phyloP scores from a whole-genome alignment of 345 rosid species.

The Combretum micranthum region DNA sequence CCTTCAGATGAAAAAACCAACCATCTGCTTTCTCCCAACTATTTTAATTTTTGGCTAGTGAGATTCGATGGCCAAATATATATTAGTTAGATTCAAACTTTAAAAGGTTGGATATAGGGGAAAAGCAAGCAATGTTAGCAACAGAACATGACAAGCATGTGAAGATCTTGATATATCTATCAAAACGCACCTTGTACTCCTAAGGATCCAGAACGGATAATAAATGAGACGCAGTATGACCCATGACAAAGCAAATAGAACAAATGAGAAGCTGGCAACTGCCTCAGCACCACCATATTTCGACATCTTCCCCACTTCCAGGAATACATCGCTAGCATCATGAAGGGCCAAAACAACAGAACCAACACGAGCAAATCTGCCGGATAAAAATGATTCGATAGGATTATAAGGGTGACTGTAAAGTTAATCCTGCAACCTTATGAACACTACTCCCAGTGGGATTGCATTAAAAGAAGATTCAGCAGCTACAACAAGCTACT shows the following conservation, averaged over 20 bases:
- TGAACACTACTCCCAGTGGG: no score
- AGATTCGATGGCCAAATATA: no score
- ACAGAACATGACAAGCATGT: not conserved
- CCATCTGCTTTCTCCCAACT: no score
- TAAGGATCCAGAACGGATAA: slow-evolving; percentile 91
- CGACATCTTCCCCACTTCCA: slow-evolving; percentile 95
- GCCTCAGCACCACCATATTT: slow-evolving; percentile 80
- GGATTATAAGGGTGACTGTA: slow-evolving; percentile 1
- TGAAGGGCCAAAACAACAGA: slow-evolving; percentile 91
- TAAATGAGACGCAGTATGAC: slow-evolving; percentile 78
- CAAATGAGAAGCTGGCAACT: slow-evolving; percentile 65
- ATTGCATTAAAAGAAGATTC: no score
- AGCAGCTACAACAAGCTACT: not conserved
- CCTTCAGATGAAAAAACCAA: no score
- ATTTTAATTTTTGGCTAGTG: no score
- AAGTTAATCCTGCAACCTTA: not conserved
- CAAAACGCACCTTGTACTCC: slow-evolving; percentile 90
- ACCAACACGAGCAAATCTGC: slow-evolving; percentile 87
- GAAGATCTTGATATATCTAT: not conserved
- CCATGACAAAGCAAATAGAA: slow-evolving; percentile 85
- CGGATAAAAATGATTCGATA: slow-evolving; percentile 1
- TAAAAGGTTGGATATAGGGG: no score
- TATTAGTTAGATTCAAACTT: no score
- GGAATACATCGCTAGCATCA: slow-evolving; percentile 90
- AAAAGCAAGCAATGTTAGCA: not conserved